Base-by-base conservation (phyloP, 306 rosid species). In the Argentina anserina region DNA sequence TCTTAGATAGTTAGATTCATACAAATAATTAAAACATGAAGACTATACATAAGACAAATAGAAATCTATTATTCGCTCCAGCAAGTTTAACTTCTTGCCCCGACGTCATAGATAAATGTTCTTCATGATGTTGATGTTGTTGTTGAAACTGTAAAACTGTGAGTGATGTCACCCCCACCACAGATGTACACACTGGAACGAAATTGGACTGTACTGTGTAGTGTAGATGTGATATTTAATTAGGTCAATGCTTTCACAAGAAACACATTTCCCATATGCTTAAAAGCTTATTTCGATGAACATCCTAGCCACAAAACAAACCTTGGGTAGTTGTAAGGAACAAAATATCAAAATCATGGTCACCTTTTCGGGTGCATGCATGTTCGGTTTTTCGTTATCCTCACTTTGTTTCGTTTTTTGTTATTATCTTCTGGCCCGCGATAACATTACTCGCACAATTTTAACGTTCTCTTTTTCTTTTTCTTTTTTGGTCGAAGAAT, bases 231-330 rank as follows among this genome's bases (percentile, higher is more conserved):
- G 18, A 10, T 39, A 39, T 31, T n/a, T 65, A 39, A 21, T n/a
- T 65, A 28, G 43, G 46, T 71, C 37, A 50, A 64, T 29, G 8
- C 10, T 20, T 42, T 3, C 2, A 43, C 9, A 67, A 39, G 21
- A 0, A 45, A 70, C 67, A 74, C 62, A 42, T 69, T 80, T 75
- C 45, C 45, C 67, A 62, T 21, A 37, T 80, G 77, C 23, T 55
- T 17, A 4, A 31, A 47, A 9, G 58, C 40, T 65, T 20, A 31
- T 26, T 63, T 34, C 45, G 3, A 2, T n/a, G 52, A 67, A 67
- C 47, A 18, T 25, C 29, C 33, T 53, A 9, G 4, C 21, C 14
- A 59, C 20, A 33, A 0, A 36, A 47, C 49, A 73, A n/a, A 29
- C 9, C 7, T 14, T 23, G 76, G 17, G 36, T 49, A 20, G 59